Evolutionary conservation across 352 stramenopile species (phyloP).

Genomic region (Albugo candida): DNA sequence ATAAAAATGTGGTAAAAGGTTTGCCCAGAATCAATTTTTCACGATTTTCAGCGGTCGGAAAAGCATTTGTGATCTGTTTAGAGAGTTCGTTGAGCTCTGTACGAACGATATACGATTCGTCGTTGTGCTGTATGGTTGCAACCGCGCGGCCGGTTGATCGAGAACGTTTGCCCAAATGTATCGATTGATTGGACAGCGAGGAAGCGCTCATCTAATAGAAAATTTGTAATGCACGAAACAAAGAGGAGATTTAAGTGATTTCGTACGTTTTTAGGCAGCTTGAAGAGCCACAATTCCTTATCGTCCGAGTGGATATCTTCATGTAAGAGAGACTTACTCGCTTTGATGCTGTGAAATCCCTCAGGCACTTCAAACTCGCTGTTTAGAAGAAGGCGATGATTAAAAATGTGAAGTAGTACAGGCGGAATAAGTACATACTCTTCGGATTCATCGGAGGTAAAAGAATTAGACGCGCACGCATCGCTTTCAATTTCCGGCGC

Average conservation of each 20-base stretch:
- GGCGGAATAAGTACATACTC: too few species aligned
- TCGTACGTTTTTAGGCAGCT: slow-evolving; percentile 63
- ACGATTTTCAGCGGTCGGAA: slow-evolving; percentile 32
- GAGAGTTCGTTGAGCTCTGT: slow-evolving; percentile 37
- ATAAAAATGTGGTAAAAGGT: slow-evolving; percentile 54
- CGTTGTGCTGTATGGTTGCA: slow-evolving; percentile 19
- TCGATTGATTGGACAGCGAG: slow-evolving; percentile 38
- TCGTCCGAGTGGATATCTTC: slow-evolving; percentile 40
- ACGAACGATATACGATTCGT: slow-evolving; percentile 28
- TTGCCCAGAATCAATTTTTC: slow-evolving; percentile 45
- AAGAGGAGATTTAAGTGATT: background rate
- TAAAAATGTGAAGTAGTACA: too few species aligned
- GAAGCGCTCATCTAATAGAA: slow-evolving; percentile 34
- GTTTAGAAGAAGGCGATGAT: background rate
- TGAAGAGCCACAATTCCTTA: slow-evolving; percentile 77
- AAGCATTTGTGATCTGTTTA: slow-evolving; percentile 57
- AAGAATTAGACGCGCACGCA: too few species aligned
- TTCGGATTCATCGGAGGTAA: too few species aligned
- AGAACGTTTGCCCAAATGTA: slow-evolving; percentile 26
- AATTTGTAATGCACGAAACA: too few species aligned
- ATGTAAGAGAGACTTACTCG: slow-evolving; percentile 31
- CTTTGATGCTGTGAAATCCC: slow-evolving; percentile 42
- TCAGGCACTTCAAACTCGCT: slow-evolving; percentile 68
- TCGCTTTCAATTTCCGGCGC: too few species aligned
- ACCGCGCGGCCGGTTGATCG: slow-evolving; percentile 15